Evolutionary conservation across 2,329 filamentous ascomycete genomes (phyloP).

Genomic region (Pseudopyricularia cyperi): DNA sequence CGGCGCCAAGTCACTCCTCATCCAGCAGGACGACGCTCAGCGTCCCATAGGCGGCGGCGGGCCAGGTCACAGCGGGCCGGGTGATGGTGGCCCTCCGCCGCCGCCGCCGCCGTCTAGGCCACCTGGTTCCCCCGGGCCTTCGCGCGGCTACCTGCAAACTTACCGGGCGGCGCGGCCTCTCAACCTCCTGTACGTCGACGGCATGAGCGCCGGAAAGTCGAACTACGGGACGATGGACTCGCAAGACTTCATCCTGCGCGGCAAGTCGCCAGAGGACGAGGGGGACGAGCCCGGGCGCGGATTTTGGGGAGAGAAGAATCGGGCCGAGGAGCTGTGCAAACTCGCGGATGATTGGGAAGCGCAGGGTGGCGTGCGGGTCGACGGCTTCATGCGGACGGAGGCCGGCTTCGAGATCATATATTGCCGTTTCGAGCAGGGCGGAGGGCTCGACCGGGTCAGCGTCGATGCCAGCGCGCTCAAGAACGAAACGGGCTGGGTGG

Average conservation of each 20-base stretch:
- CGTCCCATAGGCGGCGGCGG: slow-evolving; percentile 1
- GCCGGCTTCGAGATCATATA: slow-evolving; percentile 58
- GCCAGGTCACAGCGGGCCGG: neutral
- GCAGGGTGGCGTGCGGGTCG: slow-evolving; percentile 24
- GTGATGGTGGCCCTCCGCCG: neutral
- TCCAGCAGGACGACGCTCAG: neutral
- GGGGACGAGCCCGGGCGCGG: neutral
- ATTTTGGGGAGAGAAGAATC: slow-evolving; percentile 25
- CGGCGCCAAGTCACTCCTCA: neutral
- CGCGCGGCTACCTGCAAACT: slow-evolving; percentile 50
- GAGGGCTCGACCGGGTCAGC: slow-evolving; percentile 23
- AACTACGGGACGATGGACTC: slow-evolving; percentile 53
- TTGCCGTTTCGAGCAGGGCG: slow-evolving; percentile 40
- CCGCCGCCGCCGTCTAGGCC: no score
- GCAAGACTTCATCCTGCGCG: slow-evolving; percentile 45
- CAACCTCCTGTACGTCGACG: slow-evolving; percentile 55
- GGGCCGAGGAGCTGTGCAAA: slow-evolving; percentile 43
- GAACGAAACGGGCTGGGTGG: slow-evolving; percentile 10
- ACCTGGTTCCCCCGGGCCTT: neutral
- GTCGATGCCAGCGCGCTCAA: slow-evolving; percentile 7
- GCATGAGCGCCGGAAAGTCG: slow-evolving; percentile 55
- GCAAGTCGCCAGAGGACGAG: neutral
- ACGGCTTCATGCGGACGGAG: slow-evolving; percentile 56
- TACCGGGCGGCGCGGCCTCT: slow-evolving; percentile 47
- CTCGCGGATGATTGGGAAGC: slow-evolving; percentile 34